Evolutionary conservation across 2,329 filamentous ascomycete genomes (phyloP).

Genomic region (Graphiopsis chlorocephala): DNA sequence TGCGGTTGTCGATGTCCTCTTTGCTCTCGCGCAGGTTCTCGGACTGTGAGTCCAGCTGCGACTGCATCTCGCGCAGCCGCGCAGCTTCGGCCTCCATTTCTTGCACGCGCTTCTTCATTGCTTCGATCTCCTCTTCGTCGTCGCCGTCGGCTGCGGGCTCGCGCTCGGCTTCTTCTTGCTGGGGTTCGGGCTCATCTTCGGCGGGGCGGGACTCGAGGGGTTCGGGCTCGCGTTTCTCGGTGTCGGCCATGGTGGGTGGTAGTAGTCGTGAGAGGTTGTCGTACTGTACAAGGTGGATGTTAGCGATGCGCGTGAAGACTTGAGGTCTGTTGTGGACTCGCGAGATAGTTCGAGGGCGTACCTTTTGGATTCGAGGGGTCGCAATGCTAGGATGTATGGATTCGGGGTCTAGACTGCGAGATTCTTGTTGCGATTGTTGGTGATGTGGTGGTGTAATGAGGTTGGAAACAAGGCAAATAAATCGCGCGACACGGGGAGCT

Average conservation of each 20-base stretch:
- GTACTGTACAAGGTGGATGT: neutral
- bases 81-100: conserved; percentile 59
- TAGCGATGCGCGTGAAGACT: conserved; percentile 2
- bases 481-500: conserved; percentile 2
- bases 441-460: neutral
- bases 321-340: neutral
- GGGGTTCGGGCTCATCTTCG: conserved; percentile 4
- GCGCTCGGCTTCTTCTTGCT: conserved; percentile 17
- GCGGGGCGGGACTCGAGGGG: conserved; percentile 2
- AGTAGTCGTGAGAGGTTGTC: neutral
- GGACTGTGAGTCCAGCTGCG: conserved; percentile 73
- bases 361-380: neutral
- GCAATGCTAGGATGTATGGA: neutral
- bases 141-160: conserved; percentile 31
- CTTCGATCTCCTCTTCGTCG: conserved; percentile 44
- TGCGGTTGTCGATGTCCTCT: conserved; percentile 90
- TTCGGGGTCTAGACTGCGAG: neutral
- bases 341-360: neutral
- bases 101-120: conserved; percentile 54
- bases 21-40: conserved; percentile 86
- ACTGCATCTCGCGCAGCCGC: conserved; percentile 56
- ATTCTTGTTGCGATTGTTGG: neutral
- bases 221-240: conserved; percentile 13
- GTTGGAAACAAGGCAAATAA: neutral
- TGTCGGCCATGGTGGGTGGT: conserved; percentile 5